Evolutionary conservation across 2,329 filamentous ascomycete species (phyloP), one percentile per base, ranked within the genome.

Genomic region (Xylariaceae sp.): DNA sequence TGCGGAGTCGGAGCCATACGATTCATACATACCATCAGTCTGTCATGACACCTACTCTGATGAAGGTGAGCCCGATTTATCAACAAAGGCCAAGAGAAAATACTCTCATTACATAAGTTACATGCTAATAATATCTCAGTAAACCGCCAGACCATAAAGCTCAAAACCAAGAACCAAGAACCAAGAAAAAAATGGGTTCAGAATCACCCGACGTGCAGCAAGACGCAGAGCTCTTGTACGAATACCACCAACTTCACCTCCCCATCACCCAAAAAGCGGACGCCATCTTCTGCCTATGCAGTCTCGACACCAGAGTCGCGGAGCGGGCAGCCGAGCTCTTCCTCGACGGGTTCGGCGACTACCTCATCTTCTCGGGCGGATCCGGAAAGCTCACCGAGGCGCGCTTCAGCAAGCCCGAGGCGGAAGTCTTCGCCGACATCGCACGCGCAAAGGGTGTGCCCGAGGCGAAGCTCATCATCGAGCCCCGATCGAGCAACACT

Each of bases 251-350:
- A 44, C 70, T 75, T 63, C 58, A 62, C 55, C 70, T 73, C 66
- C 50, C 68, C 8, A 64, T 72, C 26, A 54, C 55, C 9, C 54
- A 47, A 26, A 67, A 68, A 45, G 70, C 71, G 49, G 71, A 73
- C 53, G 73, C 74, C 51, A 67, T 77, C 54, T 77, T 77, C 68
- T 73, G 72, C 63, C 71, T 77, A 44, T 76, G 75, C 66, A 76
- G 73, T 60, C 74, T 76, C 55, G 74, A 77, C 64, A 68, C 68
- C 3, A 73, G 75, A 53, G 72, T 77, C 39, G 74, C 75, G 50
- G 60, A 63, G 40, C 69, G 70, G 42, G 74, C 74, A 7, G 73
- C 74, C 1, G 67, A 72, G 57, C 67, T 77, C 26, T 74, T 69
- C 53, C 71, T 75, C 46, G 68, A 71, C 53, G 72, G 70, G 29